Base-by-base conservation (phyloP, 495 filamentous ascomycete genomes). In the Elasticomyces elasticus region DNA sequence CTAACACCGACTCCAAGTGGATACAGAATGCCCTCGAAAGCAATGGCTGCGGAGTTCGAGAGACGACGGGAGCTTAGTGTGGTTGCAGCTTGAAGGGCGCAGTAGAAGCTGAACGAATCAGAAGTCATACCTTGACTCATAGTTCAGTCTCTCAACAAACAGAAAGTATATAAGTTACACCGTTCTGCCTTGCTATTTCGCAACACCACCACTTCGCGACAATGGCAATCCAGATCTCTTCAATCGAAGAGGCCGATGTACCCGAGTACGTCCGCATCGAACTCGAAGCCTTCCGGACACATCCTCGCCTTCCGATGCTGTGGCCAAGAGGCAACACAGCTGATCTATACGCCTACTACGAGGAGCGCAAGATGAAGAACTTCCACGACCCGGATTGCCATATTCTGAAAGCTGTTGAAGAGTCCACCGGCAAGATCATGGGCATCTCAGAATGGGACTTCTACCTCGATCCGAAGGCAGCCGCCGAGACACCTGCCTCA, bases 391-490 rank as follows among this genome's bases (percentile, higher is more conserved):
- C 31, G 13, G 25, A 51, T 10, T n/a, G 24, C 19, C 56, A 25
- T 12, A 33, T 59, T 40, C 13, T 55, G 23, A 62, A 62, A 41
- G 55, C 51, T 38, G 47, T 55, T 7, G 59, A 62, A 23, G 37
- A 48, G 4, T 30, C 30, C 11, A 55, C 51, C 20, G 49, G 49
- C 23, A 23, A 54, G 26, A 59, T 62, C 23, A 23, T 55, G 5
- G 59, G 50, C 4, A 41, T 37, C 13, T 49, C 56, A 11, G 57
- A 62, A 27, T 62, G 59, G 59, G 49, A 42, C 28, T 51, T 62
- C 42, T 11, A 31, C 0, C 40, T 55, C 13, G 56, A 60, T 25
- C n/a, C 51, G 1, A 23, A 10, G 1, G 30, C 42, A 28, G 26
- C 1, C 27, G 56, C 25, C 5, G 19, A 41, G n/a, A 20, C 54